Evolutionary conservation across 331 rosid genomes (phyloP), one percentile per base, ranked within the genome.

Genomic region (Pyracantha coccinea): DNA sequence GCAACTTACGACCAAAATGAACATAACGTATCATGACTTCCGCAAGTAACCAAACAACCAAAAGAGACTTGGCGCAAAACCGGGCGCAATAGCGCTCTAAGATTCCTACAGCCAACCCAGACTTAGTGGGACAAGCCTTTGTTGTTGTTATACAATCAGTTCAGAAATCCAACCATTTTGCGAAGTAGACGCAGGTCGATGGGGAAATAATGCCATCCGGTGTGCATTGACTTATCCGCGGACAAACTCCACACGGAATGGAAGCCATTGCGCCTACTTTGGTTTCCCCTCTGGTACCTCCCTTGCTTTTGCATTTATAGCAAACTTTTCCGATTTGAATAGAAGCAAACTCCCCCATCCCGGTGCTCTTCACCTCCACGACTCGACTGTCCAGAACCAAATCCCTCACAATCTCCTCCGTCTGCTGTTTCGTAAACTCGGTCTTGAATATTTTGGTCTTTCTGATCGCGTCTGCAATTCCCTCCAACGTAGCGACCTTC

Each of bases 191-290:
- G 68, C 98, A 90, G 57, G 90, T 87, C 9, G 9, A 76, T 3
- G 96, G 92, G 19, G 96, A 88, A 72, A 90, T 71, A 67, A 78
- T 69, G 72, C 90, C 92, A 72, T 87, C 83, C 8, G 91, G 83
- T 8, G 98, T 64, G 33, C 98, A 88, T 4, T 47, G 33, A 77
- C 68, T 87, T 29, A 87, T 85, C 67, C 89, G 71, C 1, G 92
- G 94, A 76, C 98, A 92, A 77, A 89, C 94, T 72, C 91, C 96
- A 55, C 96, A 92, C 19, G 92, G 92, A 78, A 84, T 84, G 77
- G 91, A 87, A 68, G 93, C 86, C 86, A 87, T 69, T 67, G 86
- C 82, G 28, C 84, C 86, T 3, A 71, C 6, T 58, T 73, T 89
- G 1, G 75, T 78, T 29, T 87, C 95, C 66, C 78, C 90, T 75